Base-by-base conservation (phyloP, 1,284 basidiomycete genomes). In the Apiotrichum laibachii region DNA sequence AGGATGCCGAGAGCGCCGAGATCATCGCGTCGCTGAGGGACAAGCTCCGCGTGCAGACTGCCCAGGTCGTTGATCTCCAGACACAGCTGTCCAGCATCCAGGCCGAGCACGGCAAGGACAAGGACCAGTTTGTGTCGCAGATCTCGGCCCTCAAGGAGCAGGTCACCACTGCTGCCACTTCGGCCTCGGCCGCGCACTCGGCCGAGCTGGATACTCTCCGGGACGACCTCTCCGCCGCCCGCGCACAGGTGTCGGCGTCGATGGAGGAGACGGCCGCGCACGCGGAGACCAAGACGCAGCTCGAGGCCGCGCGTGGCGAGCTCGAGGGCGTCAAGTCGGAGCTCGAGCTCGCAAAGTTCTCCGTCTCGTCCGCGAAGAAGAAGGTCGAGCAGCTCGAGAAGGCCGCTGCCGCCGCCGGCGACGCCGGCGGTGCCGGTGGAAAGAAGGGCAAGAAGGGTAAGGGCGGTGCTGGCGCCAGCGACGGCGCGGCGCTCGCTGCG, bases 11-110 rank as follows among this genome's bases (percentile, higher is more conserved):
- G 71, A 84, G 86, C 3, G 83, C 85, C 16, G 87, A 89, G 78
- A 81, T 95, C 46, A 86, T 95, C 60, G 82, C 84, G 16, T 90
- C 89, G 2, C 80, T 96, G 55, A 85, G 89, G 45, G 87, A 88
- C 50, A 87, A 89, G 57, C 87, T 96, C 62, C 85, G 85, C 47
- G 85, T 83, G 37, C 92, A 95, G 72, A 84, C 87, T 2, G 81
- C 84, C 53, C 90, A 96, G 57, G 70, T 81, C 12, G 70, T 77
- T 19, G 64, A 67, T 11, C 64, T 81, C n/a, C 74, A 80, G 43
- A 60, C 69, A 8, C 74, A 77, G 62, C 54, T 77, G 26, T 65
- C 71, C 7, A 57, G 55, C 9, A 35, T 70, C 43, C 61, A 60
- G 18, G 70, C 70, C 42, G 75, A 78, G 56, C 70, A 78, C 54